These are phyloP conservation scores for Apocynum venetum DNA, from an alignment of 257 asterid species.

Conservation along the genomic window DNA sequence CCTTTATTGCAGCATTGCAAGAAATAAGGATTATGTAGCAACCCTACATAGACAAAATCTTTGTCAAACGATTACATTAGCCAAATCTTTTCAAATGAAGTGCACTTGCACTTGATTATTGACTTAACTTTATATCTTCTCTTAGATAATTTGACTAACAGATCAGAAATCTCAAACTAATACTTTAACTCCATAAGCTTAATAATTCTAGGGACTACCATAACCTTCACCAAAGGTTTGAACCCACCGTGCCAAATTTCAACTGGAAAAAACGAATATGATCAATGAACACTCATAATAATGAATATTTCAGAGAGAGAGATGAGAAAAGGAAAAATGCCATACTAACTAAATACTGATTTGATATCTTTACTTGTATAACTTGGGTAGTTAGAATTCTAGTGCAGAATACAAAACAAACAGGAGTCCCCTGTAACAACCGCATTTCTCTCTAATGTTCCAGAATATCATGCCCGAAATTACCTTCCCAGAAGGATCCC, in stretches of 20 bases:
- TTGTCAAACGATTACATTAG: not conserved
- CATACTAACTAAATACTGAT: not conserved
- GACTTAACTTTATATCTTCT: not conserved
- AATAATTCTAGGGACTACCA: not conserved
- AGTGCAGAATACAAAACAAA: not conserved
- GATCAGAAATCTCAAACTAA: not conserved
- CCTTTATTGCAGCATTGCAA: not conserved
- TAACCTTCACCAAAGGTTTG: not conserved
- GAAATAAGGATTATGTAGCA: not conserved
- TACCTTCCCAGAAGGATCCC: slow-evolving; percentile 38
- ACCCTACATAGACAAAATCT: not conserved
- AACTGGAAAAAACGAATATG: not conserved
- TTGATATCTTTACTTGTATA: not conserved
- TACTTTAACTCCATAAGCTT: not conserved
- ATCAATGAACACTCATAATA: not conserved
- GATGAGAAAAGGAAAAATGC: not conserved
- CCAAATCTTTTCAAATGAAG: not conserved
- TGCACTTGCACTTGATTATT: not conserved
- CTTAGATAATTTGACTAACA: not conserved
- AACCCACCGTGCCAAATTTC: not conserved
- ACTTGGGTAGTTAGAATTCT: not conserved
- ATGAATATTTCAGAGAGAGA: not conserved
- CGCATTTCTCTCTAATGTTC: not conserved
- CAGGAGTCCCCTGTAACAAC: not conserved
- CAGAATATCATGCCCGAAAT: not conserved